Percentiles rank a stretch among this genome's conserved stretches.
Conservation (phyloP, 305 asterid species). For the Galium porrigens region DNA sequence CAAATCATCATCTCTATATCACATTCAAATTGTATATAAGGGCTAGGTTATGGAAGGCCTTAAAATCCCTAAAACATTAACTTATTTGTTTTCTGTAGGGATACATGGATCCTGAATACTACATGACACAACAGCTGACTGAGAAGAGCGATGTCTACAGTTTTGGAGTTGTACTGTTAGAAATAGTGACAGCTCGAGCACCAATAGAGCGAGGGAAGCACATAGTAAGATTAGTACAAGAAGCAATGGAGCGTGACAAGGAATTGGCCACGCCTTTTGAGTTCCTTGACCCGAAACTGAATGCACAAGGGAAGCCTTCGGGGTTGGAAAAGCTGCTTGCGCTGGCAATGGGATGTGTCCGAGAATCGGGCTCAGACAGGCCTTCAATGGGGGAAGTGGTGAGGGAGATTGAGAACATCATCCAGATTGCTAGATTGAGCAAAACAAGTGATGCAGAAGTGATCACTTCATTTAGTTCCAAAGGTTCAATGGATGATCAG, state of each 20-base stretch:
- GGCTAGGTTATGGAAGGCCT: too few relatives aligned
- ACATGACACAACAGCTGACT: constrained; percentile 75
- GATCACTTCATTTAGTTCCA: constrained; percentile 12
- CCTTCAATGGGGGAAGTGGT: constrained; percentile 61
- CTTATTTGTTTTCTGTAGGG: constrained; percentile 32
- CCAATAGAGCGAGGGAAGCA: constrained; percentile 71
- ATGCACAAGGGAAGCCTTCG: constrained; percentile 24
- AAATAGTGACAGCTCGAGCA: constrained; percentile 50
- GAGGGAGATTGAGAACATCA: constrained; percentile 50
- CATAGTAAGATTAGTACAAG: constrained; percentile 58
- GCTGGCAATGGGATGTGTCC: constrained; percentile 46
- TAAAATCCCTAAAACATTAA: too few relatives aligned
- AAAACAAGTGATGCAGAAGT: constrained; percentile 16
- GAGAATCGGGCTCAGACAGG: constrained; percentile 35
- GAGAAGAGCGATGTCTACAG: constrained; percentile 83
- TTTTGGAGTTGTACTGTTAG: constrained; percentile 75
- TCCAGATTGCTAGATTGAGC: constrained; percentile 43
- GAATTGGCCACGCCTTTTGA: constrained; percentile 22
- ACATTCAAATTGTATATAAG: too few relatives aligned
- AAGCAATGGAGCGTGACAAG: constrained; percentile 27
- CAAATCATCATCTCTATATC: neutral
- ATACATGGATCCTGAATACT: constrained; percentile 94
- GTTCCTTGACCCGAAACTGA: constrained; percentile 41
- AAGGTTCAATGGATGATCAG: constrained; percentile 11
- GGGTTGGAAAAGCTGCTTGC: constrained; percentile 35